Evolutionary conservation across 2,329 filamentous ascomycete genomes (phyloP).

Genomic region (Colletotrichum sansevieriae): DNA sequence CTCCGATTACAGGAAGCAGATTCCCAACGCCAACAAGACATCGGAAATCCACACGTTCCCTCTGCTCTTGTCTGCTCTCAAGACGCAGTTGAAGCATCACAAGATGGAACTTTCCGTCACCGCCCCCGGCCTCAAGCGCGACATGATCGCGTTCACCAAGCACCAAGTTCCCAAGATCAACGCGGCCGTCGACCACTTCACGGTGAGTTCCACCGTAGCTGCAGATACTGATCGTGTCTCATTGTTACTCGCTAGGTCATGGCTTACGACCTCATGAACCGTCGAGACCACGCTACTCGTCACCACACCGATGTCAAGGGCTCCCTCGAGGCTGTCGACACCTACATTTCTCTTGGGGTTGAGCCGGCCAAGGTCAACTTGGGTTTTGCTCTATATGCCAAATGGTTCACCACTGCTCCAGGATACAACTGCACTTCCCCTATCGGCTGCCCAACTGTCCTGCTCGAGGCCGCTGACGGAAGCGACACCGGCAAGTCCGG

Average conservation of each 20-base stretch:
- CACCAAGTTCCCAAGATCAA: slow-evolving; percentile 70
- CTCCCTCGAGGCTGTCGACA: slow-evolving; percentile 67
- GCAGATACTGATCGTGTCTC: accelerated
- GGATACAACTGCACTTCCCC: slow-evolving; percentile 59
- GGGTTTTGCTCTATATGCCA: slow-evolving; percentile 77
- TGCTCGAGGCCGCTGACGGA: slow-evolving; percentile 72
- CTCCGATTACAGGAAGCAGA: slow-evolving; percentile 55
- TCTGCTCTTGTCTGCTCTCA: slow-evolving; percentile 69
- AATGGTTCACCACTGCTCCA: slow-evolving; percentile 72
- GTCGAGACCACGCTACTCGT: slow-evolving; percentile 73
- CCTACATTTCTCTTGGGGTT: slow-evolving; percentile 71
- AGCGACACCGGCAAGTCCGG: slow-evolving; percentile 67
- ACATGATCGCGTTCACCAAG: slow-evolving; percentile 77
- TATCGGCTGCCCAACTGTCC: slow-evolving; percentile 69
- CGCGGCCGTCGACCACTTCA: slow-evolving; percentile 73
- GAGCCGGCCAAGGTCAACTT: slow-evolving; percentile 70
- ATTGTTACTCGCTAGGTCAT: slow-evolving; percentile 60
- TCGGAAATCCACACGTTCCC: slow-evolving; percentile 74
- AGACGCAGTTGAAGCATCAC: slow-evolving; percentile 69
- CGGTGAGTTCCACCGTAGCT: slow-evolving; percentile 50
- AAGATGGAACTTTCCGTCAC: slow-evolving; percentile 71
- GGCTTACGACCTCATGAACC: slow-evolving; percentile 81
- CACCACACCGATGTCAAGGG: slow-evolving; percentile 73
- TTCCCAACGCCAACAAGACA: slow-evolving; percentile 69
- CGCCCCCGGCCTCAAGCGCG: slow-evolving; percentile 71